Base-by-base conservation (phyloP, 2,329 filamentous ascomycete species). In the Zasmidium citrigriseum region DNA sequence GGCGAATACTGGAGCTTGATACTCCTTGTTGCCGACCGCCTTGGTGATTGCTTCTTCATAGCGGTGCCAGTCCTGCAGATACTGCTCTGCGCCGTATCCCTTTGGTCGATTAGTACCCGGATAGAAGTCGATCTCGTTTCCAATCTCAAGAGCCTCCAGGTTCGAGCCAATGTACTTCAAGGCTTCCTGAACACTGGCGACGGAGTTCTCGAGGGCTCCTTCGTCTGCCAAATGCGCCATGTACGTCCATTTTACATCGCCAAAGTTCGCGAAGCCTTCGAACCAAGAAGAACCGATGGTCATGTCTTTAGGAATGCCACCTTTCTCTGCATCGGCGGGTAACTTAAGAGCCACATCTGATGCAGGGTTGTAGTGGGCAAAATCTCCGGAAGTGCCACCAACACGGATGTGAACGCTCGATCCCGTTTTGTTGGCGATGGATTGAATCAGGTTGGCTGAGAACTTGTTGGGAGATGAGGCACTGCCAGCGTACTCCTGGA, bases 401-500 rank as follows among this genome's bases (percentile, higher is more conserved):
- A 60, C 58, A 16, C 58, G 58, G 14, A 60, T 56, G 21, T 56
- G 44, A 9, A 60, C 58, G 20, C 29, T 38, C 24, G 58, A 51
- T 16, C 58, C 58, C 18, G 49, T 46, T 27, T 44, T 52, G 4
- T 18, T 50, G 9, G 53, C 44, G 29, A 60, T 57, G 18, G 54
- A 49, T 12, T 48, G 23, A 24, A 60, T 52, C 27, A 60, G 50
- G 24, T 60, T 60, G 12, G 54, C 47, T 16, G 58, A 60, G 46
- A 60, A 60, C 7, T 44, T 52, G 34, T 60, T 60, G 9, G 58
- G 58, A 11, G 54, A 48, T 18, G 54, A 50, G 12, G 29, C 46
- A 41, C 56, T 57, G 50, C 58, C 58, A 16, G 58, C 54, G 22
- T 60, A 60, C 11, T 60, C 54, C n/a, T 57, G 49, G 45, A 57